Evolutionary conservation across 805 yeast genomes (phyloP).

Genomic region (Schwanniomyces occidentalis): DNA sequence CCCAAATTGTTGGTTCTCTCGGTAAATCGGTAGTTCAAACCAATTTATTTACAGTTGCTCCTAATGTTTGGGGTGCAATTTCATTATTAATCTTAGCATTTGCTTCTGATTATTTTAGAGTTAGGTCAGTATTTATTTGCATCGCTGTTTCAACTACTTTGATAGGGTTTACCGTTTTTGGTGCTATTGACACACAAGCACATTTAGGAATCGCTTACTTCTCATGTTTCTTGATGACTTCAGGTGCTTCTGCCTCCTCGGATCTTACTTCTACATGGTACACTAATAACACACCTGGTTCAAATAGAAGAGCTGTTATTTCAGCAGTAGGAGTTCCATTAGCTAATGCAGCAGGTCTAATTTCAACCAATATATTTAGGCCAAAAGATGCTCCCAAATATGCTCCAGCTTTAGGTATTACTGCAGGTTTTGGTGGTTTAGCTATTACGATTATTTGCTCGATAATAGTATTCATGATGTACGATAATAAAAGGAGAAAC

Average conservation of each 20-base stretch:
- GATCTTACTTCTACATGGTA: constrained; percentile 54
- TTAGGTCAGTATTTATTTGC: constrained; percentile 41
- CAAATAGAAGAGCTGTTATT: constrained; percentile 45
- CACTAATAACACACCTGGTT: constrained; percentile 49
- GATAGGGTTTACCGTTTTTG: constrained; percentile 48
- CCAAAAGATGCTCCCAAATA: constrained; percentile 34
- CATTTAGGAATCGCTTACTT: constrained; percentile 45
- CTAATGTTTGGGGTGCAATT: constrained; percentile 49
- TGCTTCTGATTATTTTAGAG: constrained; percentile 38
- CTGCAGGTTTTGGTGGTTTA: constrained; percentile 31
- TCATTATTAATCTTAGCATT: constrained; percentile 38
- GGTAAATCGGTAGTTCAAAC: constrained; percentile 44
- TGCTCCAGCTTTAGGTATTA: constrained; percentile 29
- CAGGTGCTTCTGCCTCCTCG: constrained; percentile 50
- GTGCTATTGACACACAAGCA: constrained; percentile 40
- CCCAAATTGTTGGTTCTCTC: constrained; percentile 41
- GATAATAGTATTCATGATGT: constrained; percentile 36
- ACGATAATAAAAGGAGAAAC: constrained; percentile 44
- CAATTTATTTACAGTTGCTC: constrained; percentile 47
- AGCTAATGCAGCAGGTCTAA: constrained; percentile 33
- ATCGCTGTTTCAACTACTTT: constrained; percentile 40
- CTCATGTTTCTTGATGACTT: constrained; percentile 48
- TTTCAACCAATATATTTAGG: constrained; percentile 31
- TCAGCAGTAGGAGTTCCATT: constrained; percentile 45
- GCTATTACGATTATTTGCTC: constrained; percentile 24